phyloP scores from a whole-genome alignment of 768 basidiomycete genomes.

The Exidia glandulosa region DNA sequence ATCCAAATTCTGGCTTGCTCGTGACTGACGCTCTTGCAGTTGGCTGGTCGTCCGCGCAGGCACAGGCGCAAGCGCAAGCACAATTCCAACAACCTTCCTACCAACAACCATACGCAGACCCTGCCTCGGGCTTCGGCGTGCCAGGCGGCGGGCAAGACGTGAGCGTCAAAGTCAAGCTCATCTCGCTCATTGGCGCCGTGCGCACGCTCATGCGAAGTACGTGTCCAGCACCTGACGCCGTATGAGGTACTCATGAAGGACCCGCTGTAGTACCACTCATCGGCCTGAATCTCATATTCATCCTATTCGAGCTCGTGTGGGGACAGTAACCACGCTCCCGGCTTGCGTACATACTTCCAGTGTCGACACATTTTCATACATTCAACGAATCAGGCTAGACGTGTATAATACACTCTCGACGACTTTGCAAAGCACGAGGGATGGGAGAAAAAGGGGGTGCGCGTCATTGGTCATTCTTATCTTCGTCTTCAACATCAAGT shows the following conservation, averaged over 20 bases:
- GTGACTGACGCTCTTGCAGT: slow-evolving; percentile 36
- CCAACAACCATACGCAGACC: slow-evolving; percentile 12
- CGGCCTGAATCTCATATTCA: slow-evolving; percentile 73
- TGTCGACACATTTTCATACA: no score
- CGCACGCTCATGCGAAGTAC: slow-evolving; percentile 94
- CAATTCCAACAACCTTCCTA: slow-evolving; percentile 61
- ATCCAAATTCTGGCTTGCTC: slow-evolving; percentile 6
- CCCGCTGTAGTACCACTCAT: slow-evolving; percentile 77
- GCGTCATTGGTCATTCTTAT: no score
- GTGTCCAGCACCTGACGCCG: slow-evolving; percentile 26
- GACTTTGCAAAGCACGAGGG: no score
- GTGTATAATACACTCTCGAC: no score
- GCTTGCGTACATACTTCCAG: no score
- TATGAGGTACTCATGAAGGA: slow-evolving; percentile 1
- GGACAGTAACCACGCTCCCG: no score
- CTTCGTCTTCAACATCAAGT: neutral
- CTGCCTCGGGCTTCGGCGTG: slow-evolving; percentile 30
- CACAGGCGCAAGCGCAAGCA: slow-evolving; percentile 38
- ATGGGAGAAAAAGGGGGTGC: no score
- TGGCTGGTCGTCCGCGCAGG: slow-evolving; percentile 73
- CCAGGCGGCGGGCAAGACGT: slow-evolving; percentile 38
- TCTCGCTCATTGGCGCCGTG: slow-evolving; percentile 90
- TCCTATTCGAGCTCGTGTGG: slow-evolving; percentile 59
- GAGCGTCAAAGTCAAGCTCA: slow-evolving; percentile 72
- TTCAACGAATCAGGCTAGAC: no score